Evolutionary conservation across 768 basidiomycete species (phyloP).

Genomic region (Stropharia rugosoannulata): DNA sequence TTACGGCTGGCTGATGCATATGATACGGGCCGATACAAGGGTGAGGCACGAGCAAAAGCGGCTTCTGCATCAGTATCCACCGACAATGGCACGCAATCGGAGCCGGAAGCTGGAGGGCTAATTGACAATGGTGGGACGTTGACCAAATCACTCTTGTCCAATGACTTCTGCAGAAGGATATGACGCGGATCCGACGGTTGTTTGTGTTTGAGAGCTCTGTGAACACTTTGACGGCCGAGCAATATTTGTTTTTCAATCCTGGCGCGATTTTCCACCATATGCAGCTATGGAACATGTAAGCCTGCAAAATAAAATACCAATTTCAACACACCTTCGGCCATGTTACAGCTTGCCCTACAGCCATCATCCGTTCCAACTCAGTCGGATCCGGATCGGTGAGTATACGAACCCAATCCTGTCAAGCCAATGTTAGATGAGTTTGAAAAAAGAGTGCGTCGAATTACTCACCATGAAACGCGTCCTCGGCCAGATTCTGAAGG

Average conservation of each 20-base stretch:
- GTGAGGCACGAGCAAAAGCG: constrained; percentile 59
- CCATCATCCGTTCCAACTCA: constrained; percentile 85
- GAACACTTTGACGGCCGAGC: constrained; percentile 72
- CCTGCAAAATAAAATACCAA: background rate
- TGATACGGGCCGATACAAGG: constrained; percentile 46
- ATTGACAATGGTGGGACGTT: constrained; percentile 20
- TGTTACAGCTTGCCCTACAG: constrained; percentile 86
- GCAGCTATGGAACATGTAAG: constrained; percentile 50
- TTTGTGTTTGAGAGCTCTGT: constrained; percentile 47
- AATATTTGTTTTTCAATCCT: constrained; percentile 82
- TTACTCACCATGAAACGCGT: constrained; percentile 68
- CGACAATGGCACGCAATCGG: constrained; percentile 55
- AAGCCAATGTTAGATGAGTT: background rate
- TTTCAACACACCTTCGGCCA: constrained; percentile 82
- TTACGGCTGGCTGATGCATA: constrained; percentile 27
- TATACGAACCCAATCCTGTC: constrained; percentile 80
- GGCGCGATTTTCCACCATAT: constrained; percentile 92
- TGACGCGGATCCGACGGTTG: constrained; percentile 21
- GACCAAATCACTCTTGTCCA: constrained; percentile 9
- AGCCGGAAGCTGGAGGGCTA: constrained; percentile 36
- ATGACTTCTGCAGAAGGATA: constrained; percentile 17
- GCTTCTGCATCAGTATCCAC: constrained; percentile 80
- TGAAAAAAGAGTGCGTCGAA: background rate
- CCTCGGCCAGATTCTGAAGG: constrained; percentile 76
- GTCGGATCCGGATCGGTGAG: constrained; percentile 79